phyloP scores from a whole-genome alignment of 345 rosid genomes.

The Cochlearia excelsa region DNA sequence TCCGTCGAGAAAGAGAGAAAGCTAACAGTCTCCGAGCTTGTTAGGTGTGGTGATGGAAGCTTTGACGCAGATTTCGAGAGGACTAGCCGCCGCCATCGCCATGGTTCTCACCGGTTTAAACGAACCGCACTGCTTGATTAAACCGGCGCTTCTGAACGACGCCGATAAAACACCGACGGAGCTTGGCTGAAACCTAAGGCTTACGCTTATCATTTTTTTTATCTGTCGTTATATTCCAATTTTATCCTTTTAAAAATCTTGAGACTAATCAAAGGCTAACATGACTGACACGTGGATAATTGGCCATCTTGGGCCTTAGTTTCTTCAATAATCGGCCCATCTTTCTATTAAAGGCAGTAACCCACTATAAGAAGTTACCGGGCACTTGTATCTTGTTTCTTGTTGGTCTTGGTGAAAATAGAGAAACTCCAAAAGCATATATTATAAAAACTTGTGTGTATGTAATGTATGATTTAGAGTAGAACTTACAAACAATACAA shows the following conservation, averaged over 20 bases:
- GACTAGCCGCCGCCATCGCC: slow-evolving; percentile 51
- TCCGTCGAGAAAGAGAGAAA: slow-evolving; percentile 13
- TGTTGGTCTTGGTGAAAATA: too few relatives aligned
- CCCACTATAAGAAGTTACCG: too few relatives aligned
- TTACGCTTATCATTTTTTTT: slow-evolving; percentile 51
- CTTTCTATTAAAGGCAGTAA: too few relatives aligned
- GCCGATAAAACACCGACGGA: slow-evolving; percentile 48
- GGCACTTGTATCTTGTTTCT: too few relatives aligned
- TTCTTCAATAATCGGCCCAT: too few relatives aligned
- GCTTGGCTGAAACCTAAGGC: slow-evolving; percentile 45
- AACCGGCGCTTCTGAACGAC: slow-evolving; percentile 41
- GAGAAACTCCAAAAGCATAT: too few relatives aligned
- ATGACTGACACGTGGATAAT: too few relatives aligned
- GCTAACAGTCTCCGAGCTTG: slow-evolving; percentile 83
- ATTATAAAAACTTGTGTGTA: too few relatives aligned
- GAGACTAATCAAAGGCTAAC: neutral
- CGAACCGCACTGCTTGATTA: slow-evolving; percentile 20
- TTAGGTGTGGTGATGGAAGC: slow-evolving; percentile 72
- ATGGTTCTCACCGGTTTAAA: slow-evolving; percentile 31
- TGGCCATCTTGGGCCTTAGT: too few relatives aligned
- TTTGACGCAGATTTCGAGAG: slow-evolving; percentile 81
- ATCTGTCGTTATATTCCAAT: too few relatives aligned
- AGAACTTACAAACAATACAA: too few relatives aligned
- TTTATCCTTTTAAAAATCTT: neutral
- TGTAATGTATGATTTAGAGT: too few relatives aligned